Base-by-base conservation (phyloP, 257 asterid species). In the Rhazya stricta region DNA sequence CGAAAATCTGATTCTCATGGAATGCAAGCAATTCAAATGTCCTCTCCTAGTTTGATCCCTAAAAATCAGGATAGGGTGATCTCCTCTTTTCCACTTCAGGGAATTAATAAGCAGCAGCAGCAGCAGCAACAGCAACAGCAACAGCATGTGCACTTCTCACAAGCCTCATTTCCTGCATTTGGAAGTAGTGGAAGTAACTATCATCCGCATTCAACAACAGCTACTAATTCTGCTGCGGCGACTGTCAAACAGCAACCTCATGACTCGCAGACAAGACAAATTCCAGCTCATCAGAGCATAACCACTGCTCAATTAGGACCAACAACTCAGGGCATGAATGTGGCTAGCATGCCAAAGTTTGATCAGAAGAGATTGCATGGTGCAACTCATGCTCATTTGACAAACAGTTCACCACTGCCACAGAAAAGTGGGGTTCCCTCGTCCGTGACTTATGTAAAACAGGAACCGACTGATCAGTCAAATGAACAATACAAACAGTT, bases 391-490 rank as follows among this genome's bases (percentile, higher is more conserved):
- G 48, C 83, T 76, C 86, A 82, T 71, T 51, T 78, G 79, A 76
- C 82, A 72, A 86, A 81, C 84, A 83, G 80, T 81, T 71, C 83
- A 42, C 77, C 81, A 3, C 48, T 82, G 78, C 88, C 75, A 58
- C 88, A 79, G 71, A 86, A 78, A 84, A 76, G 71, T 78, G 85
- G 85, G 54, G 75, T 46, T 69, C 72, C 85, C 54, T 79, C 91
- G 37, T 86, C 96, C 43, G 69, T 73, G 84, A 45, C 79, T 45
- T 86, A 82, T 84, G 92, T 87, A 37, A 94, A 94, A 83, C 90
- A 83, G 77, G 96, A 94, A 83, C 90, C 89, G 34, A 30, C 70
- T 73, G 98, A 94, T 70, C 98, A 85, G 77, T 85, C 89, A 60
- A 86, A 81, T 83, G 94, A 91, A 77, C 86, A 53, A 25, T 80